Conservation (phyloP, 2,329 filamentous ascomycete genomes). For the Cercospora zeae-maydis region DNA sequence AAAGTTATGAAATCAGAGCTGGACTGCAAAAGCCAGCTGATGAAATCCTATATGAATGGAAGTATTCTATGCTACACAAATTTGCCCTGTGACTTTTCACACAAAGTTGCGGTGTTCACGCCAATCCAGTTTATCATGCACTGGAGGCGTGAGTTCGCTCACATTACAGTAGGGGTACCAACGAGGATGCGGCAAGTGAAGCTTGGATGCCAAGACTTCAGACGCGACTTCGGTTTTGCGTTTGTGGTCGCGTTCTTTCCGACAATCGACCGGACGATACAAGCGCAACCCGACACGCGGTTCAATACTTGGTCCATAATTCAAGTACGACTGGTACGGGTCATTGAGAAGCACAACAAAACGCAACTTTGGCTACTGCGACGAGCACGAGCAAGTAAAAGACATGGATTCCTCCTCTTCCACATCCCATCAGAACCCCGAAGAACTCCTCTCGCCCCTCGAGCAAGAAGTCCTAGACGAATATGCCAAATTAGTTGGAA, state of each 20-base stretch:
- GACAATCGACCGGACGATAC: neutral
- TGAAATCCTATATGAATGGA: constrained; percentile 6
- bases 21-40: constrained; percentile 6
- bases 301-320: too few relatives aligned
- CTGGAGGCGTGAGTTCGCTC: too few relatives aligned
- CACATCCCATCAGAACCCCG: constrained; percentile 1
- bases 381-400: neutral
- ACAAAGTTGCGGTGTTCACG: too few relatives aligned
- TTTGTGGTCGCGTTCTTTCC: neutral
- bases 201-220: constrained; percentile 9
- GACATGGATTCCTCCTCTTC: constrained; percentile 12
- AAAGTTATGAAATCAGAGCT: neutral
- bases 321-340: neutral
- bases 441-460: constrained; percentile 59
- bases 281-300: neutral
- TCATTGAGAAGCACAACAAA: neutral
- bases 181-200: neutral
- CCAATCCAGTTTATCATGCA: too few relatives aligned
- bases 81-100: neutral
- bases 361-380: neutral
- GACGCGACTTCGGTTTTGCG: constrained; percentile 10
- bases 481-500: constrained; percentile 80
- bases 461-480: constrained; percentile 95
- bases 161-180: too few relatives aligned
- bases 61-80: neutral